Evolutionary conservation across 176 grass and related monocot species (phyloP), one percentile per base, ranked within the genome.

Genomic region (Pontederia paniculata): DNA sequence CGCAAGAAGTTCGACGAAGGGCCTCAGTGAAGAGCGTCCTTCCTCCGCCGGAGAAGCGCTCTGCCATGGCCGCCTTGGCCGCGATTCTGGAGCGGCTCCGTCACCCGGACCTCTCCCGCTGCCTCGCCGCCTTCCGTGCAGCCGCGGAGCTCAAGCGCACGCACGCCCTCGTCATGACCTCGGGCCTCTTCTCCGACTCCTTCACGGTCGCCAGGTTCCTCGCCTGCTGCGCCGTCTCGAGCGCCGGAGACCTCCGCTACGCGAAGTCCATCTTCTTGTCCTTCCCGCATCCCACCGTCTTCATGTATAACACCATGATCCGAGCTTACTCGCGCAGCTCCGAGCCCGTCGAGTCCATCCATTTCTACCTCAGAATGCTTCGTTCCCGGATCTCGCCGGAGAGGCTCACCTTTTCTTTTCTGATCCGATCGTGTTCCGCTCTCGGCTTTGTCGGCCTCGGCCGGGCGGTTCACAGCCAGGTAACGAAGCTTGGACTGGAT

Each of bases 321-420:
- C 70, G 74, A 11, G 51, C 80, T 52, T 77, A 82, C 67, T 74
- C 83, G 0, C 67, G 80, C 5, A 43, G 28, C 9, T 41, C 80
- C 0, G 9, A 51, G 8, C 58, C 71, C 72, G 31, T 66, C 18
- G 48, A 66, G 4, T 43, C 63, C 25, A 13, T 66, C 49, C 49
- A 10, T 48, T 49, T 52, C 48, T 66, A 66, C 49, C n/a, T 53
- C 49, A 48, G 48, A 16, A 66, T 66, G 63, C 63, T 66, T 19
- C 63, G 63, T 49, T 66, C 63, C 25, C 11, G 63, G 17, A 43
- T 54, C 16, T 66, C 45, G 63, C 63, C 79, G 14, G 78, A 88
- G 43, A 68, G 76, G 0, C 77, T 84, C 48, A 84, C 76, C 15
- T 89, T 78, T 76, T 73, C 85, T 50, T 71, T 81, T 62, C 65